Evolutionary conservation across 441 rosid genomes (phyloP), one percentile per base, ranked within the genome.

Genomic region (Erodium moschatum): DNA sequence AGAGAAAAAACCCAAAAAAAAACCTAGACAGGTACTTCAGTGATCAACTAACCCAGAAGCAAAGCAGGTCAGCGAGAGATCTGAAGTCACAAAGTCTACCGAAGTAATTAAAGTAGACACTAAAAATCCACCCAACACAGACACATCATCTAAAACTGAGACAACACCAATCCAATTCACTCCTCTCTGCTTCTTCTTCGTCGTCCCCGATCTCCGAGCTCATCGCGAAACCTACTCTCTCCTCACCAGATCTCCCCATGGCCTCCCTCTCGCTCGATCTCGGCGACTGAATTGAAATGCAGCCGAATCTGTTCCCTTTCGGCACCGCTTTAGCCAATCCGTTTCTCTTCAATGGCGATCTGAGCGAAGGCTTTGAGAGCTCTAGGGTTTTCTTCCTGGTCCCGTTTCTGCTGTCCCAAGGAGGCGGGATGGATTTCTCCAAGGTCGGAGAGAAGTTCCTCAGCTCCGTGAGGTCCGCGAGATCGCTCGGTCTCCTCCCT

Each of bases 361-460:
- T 89, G 76, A 86, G 79, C 80, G 91, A 83, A 66, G 80, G 91
- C 61, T 90, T 90, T 60, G 90, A 82, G 78, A 84, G 87, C 80
- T 88, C 95, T 69, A 84, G 89, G 83, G 79, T 85, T 77, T 86
- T 90, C 73, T 89, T 87, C 75, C 81, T 87, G 81, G 80, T 90
- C 21, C 90, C 96, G 61, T 72, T 87, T 66, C 84, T 35, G 40
- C 9, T 35, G 31, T 29, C 77, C 72, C 91, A 85, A 84, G 91
- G 92, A 62, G 82, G 83, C 46, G 92, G 86, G 21, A 94, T 91
- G 98, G 97, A 91, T 88, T 86, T 93, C 33, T 89, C 98, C 40
- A 35, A 35, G 40, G 40, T 35, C 8, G 40, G 40, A 35, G 40
- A 35, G 40, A 35, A 35, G 40, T 5, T 35, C 9, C 40, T 5